Base-by-base conservation (phyloP, 78 protist species). In the Dictyostelium intermedium region DNA sequence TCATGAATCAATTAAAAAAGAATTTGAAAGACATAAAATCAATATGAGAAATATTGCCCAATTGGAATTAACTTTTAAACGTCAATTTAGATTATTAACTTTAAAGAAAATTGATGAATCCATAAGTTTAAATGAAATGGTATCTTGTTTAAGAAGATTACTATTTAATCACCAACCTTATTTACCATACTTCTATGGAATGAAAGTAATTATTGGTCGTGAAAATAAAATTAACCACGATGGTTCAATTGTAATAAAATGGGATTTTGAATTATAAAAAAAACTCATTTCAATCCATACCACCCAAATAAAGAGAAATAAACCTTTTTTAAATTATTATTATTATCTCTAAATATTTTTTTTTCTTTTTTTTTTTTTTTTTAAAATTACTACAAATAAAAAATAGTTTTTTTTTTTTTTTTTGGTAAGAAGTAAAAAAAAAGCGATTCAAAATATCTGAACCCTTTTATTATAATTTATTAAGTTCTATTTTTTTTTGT, bases 231-330 rank as follows among this genome's bases (percentile, higher is more conserved):
- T 87, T 18, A 56, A 66, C 3, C 66, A 14, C 6, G 93, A 87
- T 87, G 93, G 93, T 11, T 43, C 69, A 3, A 27, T 87, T 4
- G 32, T 30, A 10, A 87, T 87, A 23, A 77, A 61, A 87, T 87
- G 93, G 93, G 93, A 87, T 37, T 87, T 87, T 16, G 85, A 87
- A 56, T 7, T 87, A 27, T 87, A 66, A 87, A 27, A 14, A 34
- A 8, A 34, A 34, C n/a, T n/a, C n/a, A n/a, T n/a, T n/a, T n/a
- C n/a, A n/a, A n/a, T n/a, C n/a, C n/a, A n/a, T n/a, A n/a, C n/a
- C n/a, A n/a, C n/a, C n/a, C n/a, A n/a, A n/a, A n/a, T n/a, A n/a
- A n/a, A n/a, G n/a, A n/a, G n/a, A n/a, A n/a, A n/a, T n/a, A n/a
- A n/a, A n/a, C n/a, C n/a, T n/a, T n/a, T n/a, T n/a, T n/a, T n/a